Base-by-base conservation (phyloP, 2,329 filamentous ascomycete species). In the Calonectria multiphialidica region DNA sequence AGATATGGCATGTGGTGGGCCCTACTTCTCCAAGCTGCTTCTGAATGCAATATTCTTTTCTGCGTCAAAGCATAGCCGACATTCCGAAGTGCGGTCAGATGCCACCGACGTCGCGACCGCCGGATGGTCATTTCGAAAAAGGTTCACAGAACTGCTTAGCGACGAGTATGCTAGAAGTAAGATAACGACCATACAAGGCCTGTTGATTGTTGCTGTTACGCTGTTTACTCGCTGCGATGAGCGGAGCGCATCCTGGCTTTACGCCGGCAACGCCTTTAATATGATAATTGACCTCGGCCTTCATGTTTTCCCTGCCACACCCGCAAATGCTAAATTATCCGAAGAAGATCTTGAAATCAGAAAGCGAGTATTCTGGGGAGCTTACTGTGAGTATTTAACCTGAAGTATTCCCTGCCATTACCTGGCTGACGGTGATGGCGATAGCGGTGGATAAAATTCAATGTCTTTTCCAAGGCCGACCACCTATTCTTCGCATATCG, bases 21-120 rank as follows among this genome's bases (percentile, higher is more conserved):
- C 87, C 0, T 90, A 90, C 76, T 91, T 90, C 72, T 90, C 89
- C 0, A 87, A 89, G 55, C 81, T 89, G 2, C 82, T 91, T 1
- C 81, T 91, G 2, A 90, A 90, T 73, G 88, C 89, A 0, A 87
- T 91, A 0, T 84, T 88, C 64, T 87, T 7, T 83, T 84, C 66
- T 74, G 87, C 73, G 1, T 74, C 75, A 23, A 88, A 89, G 66
- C 88, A 87, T 72, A 87, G 85, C 50, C 83, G 84, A 2, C 81
- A 86, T 0, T 80, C 82, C 1, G 85, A 88, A 50, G 82, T 89
- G 0, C 85, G 87, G 1, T 82, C 82, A 18, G 85, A 87, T 49
- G 81, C 84, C 0, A 79, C 84, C 10, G 87, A 90, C 75, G 85
- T 81, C 0, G 81, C 85, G 1, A 89, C 86, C 1, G 85, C 87